Evolutionary conservation across 768 basidiomycete genomes (phyloP).

Genomic region (Macrocybe gigantea): DNA sequence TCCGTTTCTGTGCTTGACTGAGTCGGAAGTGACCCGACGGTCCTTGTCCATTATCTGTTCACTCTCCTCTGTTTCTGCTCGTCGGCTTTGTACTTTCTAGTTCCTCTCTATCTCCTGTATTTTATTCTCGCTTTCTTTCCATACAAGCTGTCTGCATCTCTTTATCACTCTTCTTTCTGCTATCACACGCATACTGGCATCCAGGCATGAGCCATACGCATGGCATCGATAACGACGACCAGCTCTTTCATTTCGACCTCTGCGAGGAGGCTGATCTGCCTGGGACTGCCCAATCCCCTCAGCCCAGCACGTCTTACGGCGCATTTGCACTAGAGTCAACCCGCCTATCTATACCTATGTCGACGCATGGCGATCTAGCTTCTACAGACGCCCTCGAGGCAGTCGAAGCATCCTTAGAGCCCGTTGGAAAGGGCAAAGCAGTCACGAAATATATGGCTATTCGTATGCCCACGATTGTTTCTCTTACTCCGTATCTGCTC

Average conservation of each 20-base stretch:
- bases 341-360: conserved; percentile 6
- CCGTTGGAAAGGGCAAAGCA: conserved; percentile 48
- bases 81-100: conserved; percentile 18
- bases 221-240: conserved; percentile 50
- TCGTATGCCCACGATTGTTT: conserved; percentile 20
- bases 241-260: conserved; percentile 46
- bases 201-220: conserved; percentile 27
- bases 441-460: conserved; percentile 51
- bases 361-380: conserved; percentile 22
- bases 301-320: conserved; percentile 1
- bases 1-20: no score
- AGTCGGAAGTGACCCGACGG: no score
- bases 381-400: conserved; percentile 20
- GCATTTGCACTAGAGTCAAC: conserved; percentile 5
- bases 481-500: conserved; percentile 36
- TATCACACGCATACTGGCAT: conserved; percentile 9
- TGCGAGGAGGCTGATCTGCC: conserved; percentile 25
- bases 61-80: no score
- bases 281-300: conserved; percentile 1
- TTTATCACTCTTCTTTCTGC: conserved; percentile 5
- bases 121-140: conserved; percentile 8
- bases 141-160: no score
- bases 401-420: conserved; percentile 4
- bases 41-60: no score
- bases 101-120: conserved; percentile 7